Base-by-base conservation (phyloP, 768 basidiomycete genomes). In the Lactarius evosmus region DNA sequence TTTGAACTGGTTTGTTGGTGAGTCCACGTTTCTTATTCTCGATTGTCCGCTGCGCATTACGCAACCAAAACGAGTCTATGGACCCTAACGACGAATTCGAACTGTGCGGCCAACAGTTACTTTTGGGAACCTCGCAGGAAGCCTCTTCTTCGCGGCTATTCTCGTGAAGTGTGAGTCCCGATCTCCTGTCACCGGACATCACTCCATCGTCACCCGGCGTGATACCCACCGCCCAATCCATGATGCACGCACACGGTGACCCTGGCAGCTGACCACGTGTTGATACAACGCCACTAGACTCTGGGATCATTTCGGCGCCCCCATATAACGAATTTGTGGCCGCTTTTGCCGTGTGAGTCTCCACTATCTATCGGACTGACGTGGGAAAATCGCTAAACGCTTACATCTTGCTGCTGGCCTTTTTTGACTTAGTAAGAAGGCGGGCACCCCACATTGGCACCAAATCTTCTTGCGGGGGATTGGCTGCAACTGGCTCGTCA, bases 401-500 rank as follows among this genome's bases (percentile, higher is more conserved):
- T 4, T 25, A 55, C 14, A 3, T 33, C 25, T 44, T 44, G 41
- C 7, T n/a, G 3, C 12, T 44, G 22, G 9, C n/a, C 34, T 17
- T 19, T 36, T 19, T 34, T 60, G 19, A n/a, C 25, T 22, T 55
- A 89, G 88, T 52, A 72, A 81, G 41, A 90, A 89, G 70, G 88
- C 87, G 0, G 74, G 74, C 1, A 82, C 84, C 12, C 88, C 88
- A 2, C 73, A 79, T 34, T 90, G 87, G 87, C 78, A 88, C 71
- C 83, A 90, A 70, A 85, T 90, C 40, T 85, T 90, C 74, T 74
- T 90, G 22, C 78, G 87, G 17, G 88, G 88, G 0, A 87, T 90
- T 66, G 88, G 82, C 7, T 90, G 88, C 67, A 90, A 90, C 67
- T 90, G 87, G 87, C 78, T 90, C 1, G 88, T 90, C 40, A 87